These are phyloP conservation scores for Giardia duodenalis DNA, from an alignment of 208 protist genomes.

Conservation along the genomic window DNA sequence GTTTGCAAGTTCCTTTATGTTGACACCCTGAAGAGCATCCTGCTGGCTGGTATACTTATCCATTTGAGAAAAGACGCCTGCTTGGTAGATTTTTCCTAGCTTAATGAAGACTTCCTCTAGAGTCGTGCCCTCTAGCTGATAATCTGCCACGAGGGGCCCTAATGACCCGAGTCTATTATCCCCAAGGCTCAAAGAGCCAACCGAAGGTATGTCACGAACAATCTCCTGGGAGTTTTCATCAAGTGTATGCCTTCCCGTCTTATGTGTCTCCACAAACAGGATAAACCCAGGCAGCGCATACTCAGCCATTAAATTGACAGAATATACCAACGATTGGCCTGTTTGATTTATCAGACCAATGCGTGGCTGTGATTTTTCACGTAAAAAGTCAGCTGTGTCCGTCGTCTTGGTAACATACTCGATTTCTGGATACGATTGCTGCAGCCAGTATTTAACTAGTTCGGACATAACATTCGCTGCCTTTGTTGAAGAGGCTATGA, in stretches of 20 bases:
- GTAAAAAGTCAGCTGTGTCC: neutral
- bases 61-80: neutral
- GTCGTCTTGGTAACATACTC: neutral
- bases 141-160: neutral
- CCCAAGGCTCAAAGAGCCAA: too few species aligned
- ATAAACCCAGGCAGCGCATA: neutral
- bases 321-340: neutral
- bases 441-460: neutral
- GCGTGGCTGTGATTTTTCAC: neutral
- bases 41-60: neutral
- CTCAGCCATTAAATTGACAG: neutral
- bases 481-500: neutral
- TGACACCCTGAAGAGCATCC: neutral
- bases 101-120: neutral
- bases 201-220: too few species aligned
- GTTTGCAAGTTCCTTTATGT: too few species aligned
- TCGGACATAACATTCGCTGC: neutral
- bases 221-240: too few species aligned
- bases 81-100: neutral
- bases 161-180: too few species aligned
- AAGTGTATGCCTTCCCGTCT: too few species aligned
- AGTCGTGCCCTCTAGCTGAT: neutral
- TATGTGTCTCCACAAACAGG: neutral
- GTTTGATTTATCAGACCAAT: neutral
- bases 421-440: neutral